These are phyloP conservation scores for Hypsizygus marmoreus DNA, from an alignment of 768 basidiomycete species.

Conservation along the genomic window DNA sequence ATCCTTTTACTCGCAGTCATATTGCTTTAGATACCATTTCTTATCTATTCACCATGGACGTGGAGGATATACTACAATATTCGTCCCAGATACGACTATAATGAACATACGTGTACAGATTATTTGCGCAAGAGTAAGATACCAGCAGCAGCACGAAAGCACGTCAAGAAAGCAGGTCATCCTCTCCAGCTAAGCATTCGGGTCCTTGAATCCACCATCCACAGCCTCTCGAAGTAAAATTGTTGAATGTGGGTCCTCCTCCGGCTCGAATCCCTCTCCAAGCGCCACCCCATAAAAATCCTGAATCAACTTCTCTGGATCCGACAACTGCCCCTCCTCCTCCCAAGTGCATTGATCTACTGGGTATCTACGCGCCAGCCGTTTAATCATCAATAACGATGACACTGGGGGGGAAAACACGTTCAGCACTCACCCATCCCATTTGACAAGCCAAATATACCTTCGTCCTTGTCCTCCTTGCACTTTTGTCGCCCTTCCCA, in stretches of 20 bases:
- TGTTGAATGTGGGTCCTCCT: constrained; percentile 21
- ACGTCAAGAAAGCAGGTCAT: constrained; percentile 3
- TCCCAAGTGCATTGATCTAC: constrained; percentile 39
- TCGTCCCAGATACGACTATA: too few species aligned
- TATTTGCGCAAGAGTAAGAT: background rate
- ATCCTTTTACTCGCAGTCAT: constrained; percentile 81
- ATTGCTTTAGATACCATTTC: too few species aligned
- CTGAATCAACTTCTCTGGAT: constrained; percentile 28
- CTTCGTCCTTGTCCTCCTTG: constrained; percentile 22
- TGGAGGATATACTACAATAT: background rate
- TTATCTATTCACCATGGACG: too few species aligned
- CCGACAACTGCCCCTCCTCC: constrained; percentile 26
- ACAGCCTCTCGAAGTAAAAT: constrained; percentile 34
- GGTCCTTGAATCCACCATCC: constrained; percentile 30
- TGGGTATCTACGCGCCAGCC: constrained; percentile 28
- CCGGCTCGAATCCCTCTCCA: constrained; percentile 30
- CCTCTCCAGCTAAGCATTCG: constrained; percentile 7
- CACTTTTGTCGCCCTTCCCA: constrained; percentile 30
- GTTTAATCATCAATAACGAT: constrained; percentile 1
- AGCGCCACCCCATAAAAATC: constrained; percentile 29
- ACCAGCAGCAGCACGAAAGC: background rate
- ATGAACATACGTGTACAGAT: constrained; percentile 2
- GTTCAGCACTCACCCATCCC: constrained; percentile 35
- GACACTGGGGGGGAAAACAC: background rate
- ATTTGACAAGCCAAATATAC: constrained; percentile 39